Conservation (phyloP, 495 filamentous ascomycete species). For the Tirmania nivea region DNA sequence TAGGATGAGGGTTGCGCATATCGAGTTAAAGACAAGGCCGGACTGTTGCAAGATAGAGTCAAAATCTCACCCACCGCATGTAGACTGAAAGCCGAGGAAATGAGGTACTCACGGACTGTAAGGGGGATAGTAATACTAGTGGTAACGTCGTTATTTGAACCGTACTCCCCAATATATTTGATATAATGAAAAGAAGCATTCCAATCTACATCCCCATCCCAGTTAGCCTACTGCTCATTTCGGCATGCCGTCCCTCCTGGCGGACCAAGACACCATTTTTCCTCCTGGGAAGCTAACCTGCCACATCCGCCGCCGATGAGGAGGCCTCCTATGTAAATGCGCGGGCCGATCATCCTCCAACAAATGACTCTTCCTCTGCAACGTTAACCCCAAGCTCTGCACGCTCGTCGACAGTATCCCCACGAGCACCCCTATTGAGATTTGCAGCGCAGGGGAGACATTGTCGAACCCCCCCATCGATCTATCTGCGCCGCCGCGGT, state of each 20-base stretch:
- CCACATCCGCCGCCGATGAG: slow-evolving; percentile 82
- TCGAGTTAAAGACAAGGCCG: slow-evolving; percentile 93
- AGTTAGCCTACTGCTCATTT: too few relatives aligned
- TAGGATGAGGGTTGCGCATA: slow-evolving; percentile 83
- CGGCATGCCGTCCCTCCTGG: too few relatives aligned
- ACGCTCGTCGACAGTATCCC: slow-evolving; percentile 81
- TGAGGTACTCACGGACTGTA: slow-evolving; percentile 48
- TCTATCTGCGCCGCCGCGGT: neutral
- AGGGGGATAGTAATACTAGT: slow-evolving; percentile 77
- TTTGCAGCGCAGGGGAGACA: slow-evolving; percentile 66
- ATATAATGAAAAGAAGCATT: slow-evolving; percentile 89
- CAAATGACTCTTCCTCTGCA: slow-evolving; percentile 95
- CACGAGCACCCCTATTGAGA: slow-evolving; percentile 83
- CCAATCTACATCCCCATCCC: slow-evolving; percentile 33
- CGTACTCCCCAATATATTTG: slow-evolving; percentile 82
- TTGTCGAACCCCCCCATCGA: slow-evolving; percentile 57
- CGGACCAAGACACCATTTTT: too few relatives aligned
- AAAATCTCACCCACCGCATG: neutral
- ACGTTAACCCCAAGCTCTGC: slow-evolving; percentile 86
- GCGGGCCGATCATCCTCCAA: slow-evolving; percentile 64
- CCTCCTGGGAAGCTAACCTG: slow-evolving; percentile 31
- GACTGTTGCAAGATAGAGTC: slow-evolving; percentile 26
- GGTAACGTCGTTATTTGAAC: slow-evolving; percentile 96
- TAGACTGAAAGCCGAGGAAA: neutral
- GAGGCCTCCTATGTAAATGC: slow-evolving; percentile 57